phyloP scores from a whole-genome alignment of 441 rosid species.

The Populus tomentosa region DNA sequence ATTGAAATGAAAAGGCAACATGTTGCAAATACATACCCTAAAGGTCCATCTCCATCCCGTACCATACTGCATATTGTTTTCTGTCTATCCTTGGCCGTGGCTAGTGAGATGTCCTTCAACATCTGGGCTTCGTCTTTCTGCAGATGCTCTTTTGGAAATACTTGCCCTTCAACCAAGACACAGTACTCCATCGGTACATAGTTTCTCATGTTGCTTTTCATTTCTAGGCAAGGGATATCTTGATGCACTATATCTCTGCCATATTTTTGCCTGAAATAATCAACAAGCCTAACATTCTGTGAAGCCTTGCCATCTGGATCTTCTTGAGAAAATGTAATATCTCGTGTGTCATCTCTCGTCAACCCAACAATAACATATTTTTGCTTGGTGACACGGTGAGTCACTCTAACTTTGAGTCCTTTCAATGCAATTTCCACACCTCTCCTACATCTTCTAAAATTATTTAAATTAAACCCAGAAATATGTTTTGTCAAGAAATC shows the following conservation, averaged over 20 bases:
- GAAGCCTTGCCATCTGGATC: conserved; percentile 23
- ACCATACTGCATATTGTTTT: conserved; percentile 45
- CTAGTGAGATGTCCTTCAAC: conserved; percentile 50
- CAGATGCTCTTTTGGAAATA: conserved; percentile 43
- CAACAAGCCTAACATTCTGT: conserved; percentile 32
- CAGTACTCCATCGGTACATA: conserved; percentile 77
- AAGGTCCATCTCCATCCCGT: conserved; percentile 46
- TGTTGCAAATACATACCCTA: conserved; percentile 42
- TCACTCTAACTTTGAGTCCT: conserved; percentile 53
- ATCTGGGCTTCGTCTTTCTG: conserved; percentile 31
- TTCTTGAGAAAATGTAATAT: conserved; percentile 24
- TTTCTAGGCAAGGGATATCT: conserved; percentile 66
- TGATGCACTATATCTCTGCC: conserved; percentile 34
- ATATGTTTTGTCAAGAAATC: conserved; percentile 50
- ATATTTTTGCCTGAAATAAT: conserved; percentile 57
- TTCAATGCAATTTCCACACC: conserved; percentile 39
- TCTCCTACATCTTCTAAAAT: conserved; percentile 24
- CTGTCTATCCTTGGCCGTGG: conserved; percentile 38
- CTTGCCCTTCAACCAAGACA: conserved; percentile 33
- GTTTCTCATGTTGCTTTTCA: conserved; percentile 41
- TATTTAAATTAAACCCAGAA: conserved; percentile 18
- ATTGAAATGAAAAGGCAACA: neutral
- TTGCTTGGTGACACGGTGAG: conserved; percentile 52
- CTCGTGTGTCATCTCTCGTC: conserved; percentile 32
- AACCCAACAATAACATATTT: conserved; percentile 43